Evolutionary conservation across 495 filamentous ascomycete species (phyloP).

Genomic region (Penicillium desertorum): DNA sequence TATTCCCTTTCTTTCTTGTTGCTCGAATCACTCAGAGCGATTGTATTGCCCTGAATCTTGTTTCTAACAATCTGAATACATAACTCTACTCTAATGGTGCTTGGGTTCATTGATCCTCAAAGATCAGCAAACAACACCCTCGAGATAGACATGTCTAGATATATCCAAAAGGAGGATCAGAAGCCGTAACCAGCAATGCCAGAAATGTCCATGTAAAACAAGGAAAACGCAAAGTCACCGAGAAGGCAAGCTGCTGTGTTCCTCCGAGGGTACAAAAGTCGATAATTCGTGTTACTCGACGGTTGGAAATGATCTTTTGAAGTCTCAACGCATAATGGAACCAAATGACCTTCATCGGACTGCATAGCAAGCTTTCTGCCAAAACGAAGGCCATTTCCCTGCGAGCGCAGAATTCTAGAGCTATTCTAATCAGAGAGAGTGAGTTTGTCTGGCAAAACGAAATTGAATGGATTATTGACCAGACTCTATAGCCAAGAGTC

Average conservation of each 20-base stretch:
- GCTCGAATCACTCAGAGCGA: background rate
- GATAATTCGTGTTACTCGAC: background rate
- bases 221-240: background rate
- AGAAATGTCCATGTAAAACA: background rate
- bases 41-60: background rate
- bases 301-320: background rate
- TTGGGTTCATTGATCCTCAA: background rate
- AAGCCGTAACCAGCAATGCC: background rate
- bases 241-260: background rate
- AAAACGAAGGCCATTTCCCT: background rate
- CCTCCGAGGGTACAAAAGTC: background rate
- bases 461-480: constrained; percentile 1
- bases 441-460: background rate
- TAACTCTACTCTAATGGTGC: background rate
- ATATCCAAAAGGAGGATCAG: background rate
- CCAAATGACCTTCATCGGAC: background rate
- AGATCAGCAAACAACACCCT: background rate
- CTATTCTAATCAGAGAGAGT: background rate
- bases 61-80: background rate
- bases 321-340: background rate
- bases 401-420: background rate
- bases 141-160: background rate
- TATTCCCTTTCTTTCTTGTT: background rate
- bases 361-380: background rate
- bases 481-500: constrained; percentile 10